phyloP scores from a whole-genome alignment of 495 filamentous ascomycete genomes.

The Xylaria grammica region DNA sequence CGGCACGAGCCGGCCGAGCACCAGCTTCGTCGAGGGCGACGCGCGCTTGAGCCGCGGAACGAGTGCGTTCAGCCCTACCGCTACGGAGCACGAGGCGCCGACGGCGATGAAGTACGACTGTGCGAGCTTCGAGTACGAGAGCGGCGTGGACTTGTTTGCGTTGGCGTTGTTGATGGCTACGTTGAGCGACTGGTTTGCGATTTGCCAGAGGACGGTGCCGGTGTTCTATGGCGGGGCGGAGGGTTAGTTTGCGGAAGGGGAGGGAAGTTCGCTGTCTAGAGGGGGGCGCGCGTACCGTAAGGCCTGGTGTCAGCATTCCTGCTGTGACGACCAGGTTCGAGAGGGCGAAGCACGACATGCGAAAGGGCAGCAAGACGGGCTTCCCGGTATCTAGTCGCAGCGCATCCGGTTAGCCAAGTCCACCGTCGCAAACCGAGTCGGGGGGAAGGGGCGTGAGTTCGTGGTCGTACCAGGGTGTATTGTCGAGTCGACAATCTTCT shows the following conservation, averaged over 20 bases:
- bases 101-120: slow-evolving; percentile 94
- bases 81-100: slow-evolving; percentile 88
- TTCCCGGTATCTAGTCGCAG: slow-evolving; percentile 75
- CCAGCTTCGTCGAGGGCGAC: slow-evolving; percentile 71
- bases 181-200: slow-evolving; percentile 96
- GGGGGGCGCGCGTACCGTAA: slow-evolving; percentile 56
- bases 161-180: slow-evolving; percentile 97
- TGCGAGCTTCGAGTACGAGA: slow-evolving; percentile 77
- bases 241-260: slow-evolving; percentile 11
- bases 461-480: slow-evolving; percentile 77
- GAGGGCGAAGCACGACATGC: slow-evolving; percentile 95
- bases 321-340: slow-evolving; percentile 96
- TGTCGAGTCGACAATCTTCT: slow-evolving; percentile 96
- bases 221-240: slow-evolving; percentile 65
- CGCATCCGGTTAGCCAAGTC: slow-evolving; percentile 26
- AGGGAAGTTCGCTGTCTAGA: slow-evolving; percentile 10
- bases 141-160: slow-evolving; percentile 92
- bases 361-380: slow-evolving; percentile 90
- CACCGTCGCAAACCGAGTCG: slow-evolving; percentile 4
- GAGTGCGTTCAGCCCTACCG: slow-evolving; percentile 86
- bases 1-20: slow-evolving; percentile 83
- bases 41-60: slow-evolving; percentile 83
- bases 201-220: slow-evolving; percentile 92
- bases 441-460: not conserved
- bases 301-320: slow-evolving; percentile 92